Base-by-base conservation (phyloP, 345 rosid genomes). In the Eucalyptus shirleyi region DNA sequence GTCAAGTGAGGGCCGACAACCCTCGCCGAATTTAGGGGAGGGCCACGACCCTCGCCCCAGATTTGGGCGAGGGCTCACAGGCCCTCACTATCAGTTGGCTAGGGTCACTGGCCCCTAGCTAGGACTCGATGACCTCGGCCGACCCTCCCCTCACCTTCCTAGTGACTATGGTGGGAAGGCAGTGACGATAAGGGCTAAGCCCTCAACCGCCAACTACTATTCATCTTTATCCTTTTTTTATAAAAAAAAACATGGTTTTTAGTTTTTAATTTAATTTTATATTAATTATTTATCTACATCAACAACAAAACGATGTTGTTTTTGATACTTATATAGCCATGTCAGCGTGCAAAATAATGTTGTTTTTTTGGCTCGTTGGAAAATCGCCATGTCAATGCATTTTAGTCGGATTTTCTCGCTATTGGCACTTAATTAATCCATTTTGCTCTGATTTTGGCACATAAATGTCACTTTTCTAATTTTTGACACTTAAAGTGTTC, bases 281-380 rank as follows among this genome's bases (percentile, higher is more conserved):
- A 51, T 51, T 51, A 6, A 51, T 51, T 51, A 6, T 18, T 18
- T 51, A 51, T 2, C 2, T 0, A 51, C 1, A 0, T 51, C 4
- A 51, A 0, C 2, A 51, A 0, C 0, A 51, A 51, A 51, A 51
- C 1, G 0, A 17, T 1, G 1, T 51, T 9, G 0, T n/a, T 51
- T 51, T 51, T 51, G 56, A 2, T 0, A 51, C 23, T 51, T 18
- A 18, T 18, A 1, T 51, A 51, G 2, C 0, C 4, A 51, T 1
- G 4, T 51, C 0, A 51, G 0, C 23, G 0, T 18, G 9, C 9
- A 51, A 51, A 51, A 51, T 1, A 18, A 51, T 2, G 0, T 51
- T 0, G 2, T 51, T 51, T 51, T 51, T 2, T 51, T 18, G 9
- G 0, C 55, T 51, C 1, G 0, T 3, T 0, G 9, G 2, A 18